Evolutionary conservation across 306 rosid species (phyloP), one percentile per base, ranked within the genome.

Genomic region (Prosopis cineraria): DNA sequence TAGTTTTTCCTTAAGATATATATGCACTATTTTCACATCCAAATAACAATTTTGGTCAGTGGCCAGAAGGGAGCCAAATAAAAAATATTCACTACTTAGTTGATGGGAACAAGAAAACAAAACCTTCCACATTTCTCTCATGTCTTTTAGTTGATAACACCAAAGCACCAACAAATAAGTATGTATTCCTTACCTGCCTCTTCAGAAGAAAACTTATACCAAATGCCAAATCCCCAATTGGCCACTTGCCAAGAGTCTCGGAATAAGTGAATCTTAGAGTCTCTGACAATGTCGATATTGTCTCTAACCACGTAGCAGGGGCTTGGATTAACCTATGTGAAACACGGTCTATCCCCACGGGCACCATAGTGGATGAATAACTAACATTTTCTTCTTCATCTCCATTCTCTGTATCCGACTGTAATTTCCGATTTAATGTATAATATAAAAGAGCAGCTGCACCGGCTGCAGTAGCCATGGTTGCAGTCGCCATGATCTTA

Each of bases 201-300:
- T 93, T 95, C 6, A 95, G 83, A 63, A 95, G 98, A 85, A 93
- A 95, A 83, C 60, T 91, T 71, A 95, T 95, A 73, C 99, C 99
- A 72, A 95, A 95, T 17, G 99, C 98, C 86, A 95, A 88, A 82
- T 95, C 99, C 71, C 98, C 99, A 71, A 95, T 91, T 9, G 99
- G 99, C 99, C 99, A 93, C 88, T 95, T 95, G 58, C 98, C 99
- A 78, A 95, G 90, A 24, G 99, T 95, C 90, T 95, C 99, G 0
- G 99, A 95, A 82, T 95, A 95, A 0, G 99, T 95, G 69, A 95
- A 95, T 85, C 98, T 85, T 5, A 95, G 93, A 30, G 99, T 95
- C 85, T 95, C 99, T 0, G 98, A 95, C 80, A 95, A 85, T 0
- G 99, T 91, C 6, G 97, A 93, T 41, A 95, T 93, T 10, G 99